These are phyloP conservation scores for Rutstroemia sp. DNA, from an alignment of 2,329 filamentous ascomycete genomes.

Conservation along the genomic window DNA sequence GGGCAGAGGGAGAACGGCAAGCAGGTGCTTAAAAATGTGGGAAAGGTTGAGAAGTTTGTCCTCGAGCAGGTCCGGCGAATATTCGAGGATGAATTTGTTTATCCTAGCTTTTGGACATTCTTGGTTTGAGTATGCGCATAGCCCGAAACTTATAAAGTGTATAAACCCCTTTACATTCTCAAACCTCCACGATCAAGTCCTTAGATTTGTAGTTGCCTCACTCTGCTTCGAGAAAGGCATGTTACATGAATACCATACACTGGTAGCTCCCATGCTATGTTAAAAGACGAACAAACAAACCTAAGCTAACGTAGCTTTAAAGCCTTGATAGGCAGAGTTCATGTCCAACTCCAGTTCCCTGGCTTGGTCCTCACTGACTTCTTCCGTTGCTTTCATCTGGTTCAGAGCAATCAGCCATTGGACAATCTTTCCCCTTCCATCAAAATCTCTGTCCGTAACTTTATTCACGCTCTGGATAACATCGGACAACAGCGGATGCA, in stretches of 20 bases:
- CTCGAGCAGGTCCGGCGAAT: conserved; percentile 93
- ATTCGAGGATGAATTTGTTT: conserved; percentile 98
- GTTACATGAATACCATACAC: not conserved
- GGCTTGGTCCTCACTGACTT: conserved; percentile 78
- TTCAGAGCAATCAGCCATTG: conserved; percentile 97
- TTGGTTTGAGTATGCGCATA: conserved; percentile 50
- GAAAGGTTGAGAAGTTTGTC: conserved; percentile 96
- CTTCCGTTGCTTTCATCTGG: conserved; percentile 94
- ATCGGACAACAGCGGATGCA: conserved; percentile 92
- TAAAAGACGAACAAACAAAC: not conserved
- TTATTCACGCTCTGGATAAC: conserved; percentile 97
- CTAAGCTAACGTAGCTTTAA: conserved; percentile 50
- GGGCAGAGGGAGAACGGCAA: conserved; percentile 85
- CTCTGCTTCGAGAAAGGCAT: not conserved
- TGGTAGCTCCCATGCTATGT: not conserved
- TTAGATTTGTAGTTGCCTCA: too few relatives aligned
- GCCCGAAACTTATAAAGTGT: too few relatives aligned
- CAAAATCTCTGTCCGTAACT: conserved; percentile 91
- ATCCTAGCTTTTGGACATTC: conserved; percentile 98
- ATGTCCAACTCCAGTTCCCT: conserved; percentile 89
- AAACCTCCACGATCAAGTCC: not conserved
- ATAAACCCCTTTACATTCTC: too few relatives aligned
- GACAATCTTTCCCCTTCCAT: conserved; percentile 92
- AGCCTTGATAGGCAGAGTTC: conserved; percentile 87
- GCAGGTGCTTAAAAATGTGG: conserved; percentile 95